A percentile compares a stretch with the other conserved stretches of the same genome.
phyloP scores from a whole-genome alignment of 2,329 filamentous ascomycete genomes.

The Cladorrhinum sp. region DNA sequence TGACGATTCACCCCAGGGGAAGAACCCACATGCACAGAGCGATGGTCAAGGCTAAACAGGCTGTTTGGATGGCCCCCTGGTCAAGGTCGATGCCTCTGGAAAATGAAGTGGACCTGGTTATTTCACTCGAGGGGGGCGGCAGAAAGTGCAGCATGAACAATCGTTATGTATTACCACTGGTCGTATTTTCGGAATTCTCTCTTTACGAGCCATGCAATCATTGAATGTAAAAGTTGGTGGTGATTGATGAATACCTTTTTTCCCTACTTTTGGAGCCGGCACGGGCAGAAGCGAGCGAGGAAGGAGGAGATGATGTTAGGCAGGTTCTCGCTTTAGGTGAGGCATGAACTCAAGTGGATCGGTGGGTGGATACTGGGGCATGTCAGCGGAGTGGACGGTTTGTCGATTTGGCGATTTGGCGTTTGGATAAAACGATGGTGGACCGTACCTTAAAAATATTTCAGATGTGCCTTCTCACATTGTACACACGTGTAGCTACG shows the following conservation, averaged over 20 bases:
- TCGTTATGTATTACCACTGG: too few species aligned
- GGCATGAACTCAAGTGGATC: constrained; percentile 11
- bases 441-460: constrained; percentile 7
- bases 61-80: constrained; percentile 19
- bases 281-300: constrained; percentile 26
- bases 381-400: constrained; percentile 1
- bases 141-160: constrained; percentile 4
- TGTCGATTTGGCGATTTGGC: neutral
- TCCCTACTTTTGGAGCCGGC: constrained; percentile 21
- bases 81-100: constrained; percentile 18
- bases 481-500: constrained; percentile 6
- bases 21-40: constrained; percentile 14
- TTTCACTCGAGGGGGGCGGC: constrained; percentile 6
- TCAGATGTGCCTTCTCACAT: constrained; percentile 1
- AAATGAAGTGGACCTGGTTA: constrained; percentile 25
- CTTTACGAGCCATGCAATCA: neutral
- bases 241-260: constrained; percentile 11
- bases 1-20: neutral
- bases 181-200: neutral
- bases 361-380: constrained; percentile 6
- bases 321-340: neutral
- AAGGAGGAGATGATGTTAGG: constrained; percentile 1
- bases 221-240: neutral
- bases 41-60: constrained; percentile 21
- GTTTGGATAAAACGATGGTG: constrained; percentile 9